Conservation (phyloP, 495 filamentous ascomycete species). For the Aspergillus nanangensis region DNA sequence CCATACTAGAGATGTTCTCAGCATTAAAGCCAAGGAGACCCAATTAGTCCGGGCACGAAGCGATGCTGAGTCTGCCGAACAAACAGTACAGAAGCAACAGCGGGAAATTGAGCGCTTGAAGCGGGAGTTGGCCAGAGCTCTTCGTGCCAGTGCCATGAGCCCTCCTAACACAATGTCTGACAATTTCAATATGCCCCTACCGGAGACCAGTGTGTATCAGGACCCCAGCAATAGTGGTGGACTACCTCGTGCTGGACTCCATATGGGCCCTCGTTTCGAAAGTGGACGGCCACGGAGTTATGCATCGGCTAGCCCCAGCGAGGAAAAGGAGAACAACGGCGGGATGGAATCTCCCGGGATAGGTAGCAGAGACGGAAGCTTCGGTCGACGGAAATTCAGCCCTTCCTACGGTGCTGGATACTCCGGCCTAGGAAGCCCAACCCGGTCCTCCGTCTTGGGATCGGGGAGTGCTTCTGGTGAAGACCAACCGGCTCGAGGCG, state of each 20-base stretch:
- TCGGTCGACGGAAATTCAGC: constrained; percentile 42
- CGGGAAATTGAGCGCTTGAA: constrained; percentile 92
- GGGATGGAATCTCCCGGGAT: constrained; percentile 38
- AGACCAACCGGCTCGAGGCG: constrained; percentile 27
- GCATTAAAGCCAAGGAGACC: constrained; percentile 97
- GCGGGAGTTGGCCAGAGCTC: constrained; percentile 56
- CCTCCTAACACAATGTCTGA: constrained; percentile 32
- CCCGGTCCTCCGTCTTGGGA: constrained; percentile 35
- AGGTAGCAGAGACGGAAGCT: constrained; percentile 27
- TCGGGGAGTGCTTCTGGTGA: constrained; percentile 34
- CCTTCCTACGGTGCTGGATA: constrained; percentile 45
- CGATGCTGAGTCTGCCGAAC: constrained; percentile 85
- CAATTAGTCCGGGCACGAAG: constrained; percentile 87
- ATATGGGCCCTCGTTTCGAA: constrained; percentile 36
- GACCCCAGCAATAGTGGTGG: constrained; percentile 26
- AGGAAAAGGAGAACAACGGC: constrained; percentile 73
- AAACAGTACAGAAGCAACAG: constrained; percentile 72
- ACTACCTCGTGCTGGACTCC: constrained; percentile 25
- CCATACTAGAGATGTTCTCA: constrained; percentile 89
- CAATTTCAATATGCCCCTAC: constrained; percentile 27
- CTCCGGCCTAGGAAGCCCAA: constrained; percentile 55
- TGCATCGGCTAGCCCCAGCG: constrained; percentile 62
- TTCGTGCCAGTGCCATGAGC: constrained; percentile 40
- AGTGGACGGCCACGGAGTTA: constrained; percentile 57
- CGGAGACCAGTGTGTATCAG: constrained; percentile 31